These are phyloP conservation scores for Acacia acuminata DNA, from an alignment of 306 rosid genomes.

Conservation along the genomic window DNA sequence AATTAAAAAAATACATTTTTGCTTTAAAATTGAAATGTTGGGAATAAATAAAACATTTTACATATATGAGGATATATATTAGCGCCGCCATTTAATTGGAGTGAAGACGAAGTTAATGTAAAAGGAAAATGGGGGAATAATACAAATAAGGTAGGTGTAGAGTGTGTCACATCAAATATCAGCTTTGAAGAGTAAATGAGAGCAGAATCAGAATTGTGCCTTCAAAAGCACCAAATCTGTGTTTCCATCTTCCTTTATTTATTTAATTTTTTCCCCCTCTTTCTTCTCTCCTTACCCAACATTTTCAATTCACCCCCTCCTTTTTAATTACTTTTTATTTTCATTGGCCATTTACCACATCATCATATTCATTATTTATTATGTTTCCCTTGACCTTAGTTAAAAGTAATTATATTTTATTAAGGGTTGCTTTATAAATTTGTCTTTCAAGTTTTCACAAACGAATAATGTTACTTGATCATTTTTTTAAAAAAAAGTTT, in stretches of 20 bases:
- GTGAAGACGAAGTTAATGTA: background rate
- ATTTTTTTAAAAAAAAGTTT: too few relatives aligned
- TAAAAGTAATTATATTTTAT: too few relatives aligned
- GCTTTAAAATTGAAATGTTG: background rate
- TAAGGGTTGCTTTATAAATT: too few relatives aligned
- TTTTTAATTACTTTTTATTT: background rate
- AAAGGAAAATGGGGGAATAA: background rate
- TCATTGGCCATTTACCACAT: too few relatives aligned
- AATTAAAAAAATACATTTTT: background rate
- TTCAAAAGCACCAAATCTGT: constrained; percentile 13
- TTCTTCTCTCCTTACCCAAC: background rate
- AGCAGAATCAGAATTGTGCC: constrained; percentile 3
- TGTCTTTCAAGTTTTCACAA: too few relatives aligned
- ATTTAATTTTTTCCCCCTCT: too few relatives aligned
- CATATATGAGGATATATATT: background rate
- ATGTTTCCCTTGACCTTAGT: background rate
- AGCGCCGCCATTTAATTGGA: background rate
- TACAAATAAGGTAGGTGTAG: background rate
- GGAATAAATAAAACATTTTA: background rate
- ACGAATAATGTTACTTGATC: too few relatives aligned
- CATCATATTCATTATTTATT: too few relatives aligned
- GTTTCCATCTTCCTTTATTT: background rate
- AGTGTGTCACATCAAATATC: background rate
- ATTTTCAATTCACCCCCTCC: background rate
- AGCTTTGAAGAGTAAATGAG: background rate